These are phyloP conservation scores for Aspergillus ellipticus DNA, from an alignment of 495 filamentous ascomycete species.

Conservation along the genomic window DNA sequence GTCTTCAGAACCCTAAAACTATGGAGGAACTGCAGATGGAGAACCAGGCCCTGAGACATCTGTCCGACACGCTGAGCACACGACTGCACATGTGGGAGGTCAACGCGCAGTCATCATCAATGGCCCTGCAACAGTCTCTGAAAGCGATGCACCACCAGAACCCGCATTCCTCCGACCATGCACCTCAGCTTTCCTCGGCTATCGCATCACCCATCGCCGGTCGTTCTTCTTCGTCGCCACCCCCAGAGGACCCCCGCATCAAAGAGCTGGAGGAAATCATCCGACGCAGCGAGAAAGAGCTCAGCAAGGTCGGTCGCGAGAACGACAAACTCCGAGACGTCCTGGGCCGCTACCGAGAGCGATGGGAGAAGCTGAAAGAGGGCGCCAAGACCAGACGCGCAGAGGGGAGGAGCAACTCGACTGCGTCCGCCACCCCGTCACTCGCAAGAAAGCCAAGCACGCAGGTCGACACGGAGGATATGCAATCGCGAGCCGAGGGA, in stretches of 20 bases:
- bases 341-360: slow-evolving; percentile 65
- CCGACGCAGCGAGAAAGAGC: slow-evolving; percentile 48
- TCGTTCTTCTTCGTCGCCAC: slow-evolving; percentile 16
- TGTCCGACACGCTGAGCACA: slow-evolving; percentile 73
- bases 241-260: slow-evolving; percentile 40
- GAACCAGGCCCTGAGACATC: slow-evolving; percentile 69
- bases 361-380: slow-evolving; percentile 83
- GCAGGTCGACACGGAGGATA: background rate
- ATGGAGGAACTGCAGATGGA: slow-evolving; percentile 81
- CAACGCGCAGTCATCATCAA: slow-evolving; percentile 72
- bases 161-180: slow-evolving; percentile 32
- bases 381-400: slow-evolving; percentile 62
- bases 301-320: slow-evolving; percentile 56
- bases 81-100: slow-evolving; percentile 83
- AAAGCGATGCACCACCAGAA: slow-evolving; percentile 58
- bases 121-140: slow-evolving; percentile 77
- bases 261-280: slow-evolving; percentile 45
- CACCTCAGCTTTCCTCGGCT: slow-evolving; percentile 22
- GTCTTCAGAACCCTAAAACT: slow-evolving; percentile 47
- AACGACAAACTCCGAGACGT: slow-evolving; percentile 66
- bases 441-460: background rate
- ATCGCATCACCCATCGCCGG: slow-evolving; percentile 24
- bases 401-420: slow-evolving; percentile 4
- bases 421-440: background rate
- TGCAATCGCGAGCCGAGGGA: background rate